A percentile compares a stretch with the other conserved stretches of the same genome.
Evolutionary conservation across 1,284 basidiomycete species (phyloP).

Genomic region (Sporisorium sorghi): DNA sequence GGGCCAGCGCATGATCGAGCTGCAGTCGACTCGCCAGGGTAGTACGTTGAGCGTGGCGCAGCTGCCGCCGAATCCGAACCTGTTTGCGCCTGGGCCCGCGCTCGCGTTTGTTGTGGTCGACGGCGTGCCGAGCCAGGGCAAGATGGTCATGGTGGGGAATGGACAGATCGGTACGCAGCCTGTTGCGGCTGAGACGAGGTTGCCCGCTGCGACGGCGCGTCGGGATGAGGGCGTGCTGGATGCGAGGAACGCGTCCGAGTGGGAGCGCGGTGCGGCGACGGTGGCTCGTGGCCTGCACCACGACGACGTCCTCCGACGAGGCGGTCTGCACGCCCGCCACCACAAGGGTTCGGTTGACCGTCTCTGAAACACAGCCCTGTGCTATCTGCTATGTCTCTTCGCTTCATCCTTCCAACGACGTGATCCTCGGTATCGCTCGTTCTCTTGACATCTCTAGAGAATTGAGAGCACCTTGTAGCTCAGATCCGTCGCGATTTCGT

Average conservation of each 20-base stretch:
- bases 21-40: slow-evolving; percentile 30
- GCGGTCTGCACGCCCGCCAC: slow-evolving; percentile 37
- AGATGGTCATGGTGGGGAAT: slow-evolving; percentile 65
- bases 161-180: slow-evolving; percentile 57
- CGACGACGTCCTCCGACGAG: slow-evolving; percentile 24
- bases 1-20: slow-evolving; percentile 74
- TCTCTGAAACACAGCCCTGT: background rate
- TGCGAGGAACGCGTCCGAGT: slow-evolving; percentile 1
- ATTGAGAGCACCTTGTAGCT: slow-evolving; percentile 21
- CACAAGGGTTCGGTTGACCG: slow-evolving; percentile 35
- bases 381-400: background rate
- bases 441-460: background rate
- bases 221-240: slow-evolving; percentile 13
- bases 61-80: slow-evolving; percentile 61
- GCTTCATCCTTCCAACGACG: background rate
- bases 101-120: slow-evolving; percentile 65
- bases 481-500: slow-evolving; percentile 13
- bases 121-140: slow-evolving; percentile 62
- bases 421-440: slow-evolving; percentile 23
- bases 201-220: slow-evolving; percentile 17
- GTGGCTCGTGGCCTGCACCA: background rate
- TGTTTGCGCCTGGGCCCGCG: slow-evolving; percentile 66
- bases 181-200: slow-evolving; percentile 19
- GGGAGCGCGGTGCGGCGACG: slow-evolving; percentile 7
- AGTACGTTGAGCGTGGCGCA: slow-evolving; percentile 52